phyloP scores from a whole-genome alignment of 257 asterid species.

The Solanum phureja region DNA sequence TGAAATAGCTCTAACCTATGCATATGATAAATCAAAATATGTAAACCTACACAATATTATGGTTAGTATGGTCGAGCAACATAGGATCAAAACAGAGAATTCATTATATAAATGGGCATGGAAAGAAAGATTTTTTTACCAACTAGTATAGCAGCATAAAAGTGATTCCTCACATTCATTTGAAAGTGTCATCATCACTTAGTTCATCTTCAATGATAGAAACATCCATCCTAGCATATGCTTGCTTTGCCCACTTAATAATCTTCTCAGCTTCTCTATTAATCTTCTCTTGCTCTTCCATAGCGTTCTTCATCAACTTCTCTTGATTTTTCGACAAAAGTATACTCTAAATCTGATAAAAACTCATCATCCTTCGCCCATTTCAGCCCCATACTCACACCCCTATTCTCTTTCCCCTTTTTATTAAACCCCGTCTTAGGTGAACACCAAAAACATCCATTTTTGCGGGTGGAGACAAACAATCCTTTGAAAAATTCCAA shows the following conservation, averaged over 20 bases:
- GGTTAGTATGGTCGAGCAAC: too few relatives aligned
- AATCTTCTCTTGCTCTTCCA: too few relatives aligned
- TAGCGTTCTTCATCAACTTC: too few relatives aligned
- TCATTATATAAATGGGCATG: neutral
- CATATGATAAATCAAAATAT: neutral
- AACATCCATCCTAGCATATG: conserved; percentile 61
- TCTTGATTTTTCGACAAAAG: conserved; percentile 31
- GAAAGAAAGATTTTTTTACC: neutral
- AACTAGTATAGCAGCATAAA: neutral
- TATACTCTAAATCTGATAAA: conserved; percentile 41
- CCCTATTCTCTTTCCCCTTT: conserved; percentile 33
- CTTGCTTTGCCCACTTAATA: conserved; percentile 80
- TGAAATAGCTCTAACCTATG: too few relatives aligned
- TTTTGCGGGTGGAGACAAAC: conserved; percentile 57
- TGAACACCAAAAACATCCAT: conserved; percentile 72
- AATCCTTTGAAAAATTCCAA: conserved; percentile 18
- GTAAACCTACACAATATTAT: neutral
- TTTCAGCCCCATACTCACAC: conserved; percentile 5
- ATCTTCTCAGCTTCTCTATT: conserved; percentile 77
- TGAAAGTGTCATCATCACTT: conserved; percentile 24
- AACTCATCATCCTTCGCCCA: conserved; percentile 38
- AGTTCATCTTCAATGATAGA: conserved; percentile 42
- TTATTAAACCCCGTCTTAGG: conserved; percentile 38
- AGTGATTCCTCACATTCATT: neutral
- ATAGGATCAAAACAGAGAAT: neutral